These are phyloP conservation scores for Pseudopithomyces chartarum DNA, from an alignment of 2,329 filamentous ascomycete genomes.

Conservation along the genomic window DNA sequence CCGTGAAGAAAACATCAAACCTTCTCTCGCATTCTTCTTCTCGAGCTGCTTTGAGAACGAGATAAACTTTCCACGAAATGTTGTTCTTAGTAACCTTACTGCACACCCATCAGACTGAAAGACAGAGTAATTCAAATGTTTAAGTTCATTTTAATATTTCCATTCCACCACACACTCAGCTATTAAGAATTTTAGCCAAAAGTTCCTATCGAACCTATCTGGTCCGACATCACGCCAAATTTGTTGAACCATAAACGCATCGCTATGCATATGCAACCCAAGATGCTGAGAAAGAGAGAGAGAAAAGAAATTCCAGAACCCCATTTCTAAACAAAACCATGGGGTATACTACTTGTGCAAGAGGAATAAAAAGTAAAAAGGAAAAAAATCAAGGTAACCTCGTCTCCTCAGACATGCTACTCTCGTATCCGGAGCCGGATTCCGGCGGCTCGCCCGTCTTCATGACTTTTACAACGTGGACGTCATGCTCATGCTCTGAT, in stretches of 20 bases:
- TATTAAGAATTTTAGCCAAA: neutral
- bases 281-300: neutral
- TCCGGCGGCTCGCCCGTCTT: slow-evolving; percentile 8
- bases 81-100: too few species aligned
- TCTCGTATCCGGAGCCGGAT: slow-evolving; percentile 3
- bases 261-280: slow-evolving; percentile 7
- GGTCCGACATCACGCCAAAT: neutral
- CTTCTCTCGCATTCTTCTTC: too few species aligned
- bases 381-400: slow-evolving; percentile 5
- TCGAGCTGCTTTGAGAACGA: too few species aligned
- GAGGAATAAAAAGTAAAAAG: neutral
- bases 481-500: neutral
- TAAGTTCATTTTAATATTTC: neutral
- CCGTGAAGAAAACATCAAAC: too few species aligned
- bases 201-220: neutral
- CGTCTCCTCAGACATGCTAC: neutral
- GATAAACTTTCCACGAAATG: too few species aligned
- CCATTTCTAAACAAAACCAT: neutral
- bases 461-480: slow-evolving; percentile 1
- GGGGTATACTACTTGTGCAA: neutral
- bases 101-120: too few species aligned
- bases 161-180: neutral
- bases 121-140: too few species aligned
- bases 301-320: neutral
- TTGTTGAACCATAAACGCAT: slow-evolving; percentile 5